Base-by-base conservation (phyloP, 73 alveolate genomes). In the Paramecium primaurelia region DNA sequence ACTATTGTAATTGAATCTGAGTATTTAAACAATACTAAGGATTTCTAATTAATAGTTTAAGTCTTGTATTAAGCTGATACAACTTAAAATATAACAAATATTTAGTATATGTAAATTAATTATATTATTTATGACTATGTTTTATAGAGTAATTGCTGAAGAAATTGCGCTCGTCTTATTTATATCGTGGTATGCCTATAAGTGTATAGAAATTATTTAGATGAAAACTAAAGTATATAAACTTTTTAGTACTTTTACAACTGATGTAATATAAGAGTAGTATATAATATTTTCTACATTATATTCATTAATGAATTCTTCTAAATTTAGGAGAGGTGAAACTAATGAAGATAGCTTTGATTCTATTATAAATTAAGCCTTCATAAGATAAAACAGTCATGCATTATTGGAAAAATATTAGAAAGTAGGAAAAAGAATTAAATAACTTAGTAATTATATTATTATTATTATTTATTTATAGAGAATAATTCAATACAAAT, bases 291-390 rank as follows among this genome's bases (percentile, higher is more conserved):
- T 75, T 75, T 36, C 88, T 8, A 75, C 88, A 36, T 38, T 75
- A 37, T 75, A 75, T 38, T 8, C 38, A 10, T 75, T 38, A 37
- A 75, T 75, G 68, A 75, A 37, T 38, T 30, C 88, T 2, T 30
- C 38, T 14, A 75, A 75, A 22, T 75, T 12, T 42, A 75, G n/a
- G 37, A 75, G 12, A 8, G 60, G 47, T 9, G 88, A 75, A 75
- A 75, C 64, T 4, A n/a, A 75, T 36, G 88, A 75, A 75, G 88
- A 75, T 4, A 75, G 47, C 25, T 75, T 75, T 75, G 88, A 75
- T 30, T 38, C 38, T 75, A 28, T 22, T 0, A 38, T 75, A 42
- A 38, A 38, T 22, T 12, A 26, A 14, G 68, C 36, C 36, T 38
- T 36, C 9, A 16, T 38, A 9, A 75, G 28, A 11, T 75, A 36